Conservation (phyloP, 306 rosid species). For the Acacia acuminata region DNA sequence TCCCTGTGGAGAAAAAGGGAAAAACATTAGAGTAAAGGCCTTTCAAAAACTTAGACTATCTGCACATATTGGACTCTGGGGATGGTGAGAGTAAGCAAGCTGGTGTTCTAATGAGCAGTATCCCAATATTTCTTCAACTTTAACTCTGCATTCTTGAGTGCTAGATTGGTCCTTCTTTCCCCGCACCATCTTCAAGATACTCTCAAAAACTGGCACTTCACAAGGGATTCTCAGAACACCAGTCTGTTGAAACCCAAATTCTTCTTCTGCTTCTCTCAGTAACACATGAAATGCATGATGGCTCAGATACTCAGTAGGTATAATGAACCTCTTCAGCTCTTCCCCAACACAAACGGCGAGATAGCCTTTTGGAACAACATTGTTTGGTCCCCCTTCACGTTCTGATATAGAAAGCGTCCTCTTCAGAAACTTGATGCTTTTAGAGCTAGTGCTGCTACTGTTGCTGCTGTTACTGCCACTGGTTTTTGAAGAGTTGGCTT, state of each 20-base stretch:
- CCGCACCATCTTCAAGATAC: slow-evolving; percentile 66
- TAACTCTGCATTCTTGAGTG: slow-evolving; percentile 41
- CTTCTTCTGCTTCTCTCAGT: slow-evolving; percentile 86
- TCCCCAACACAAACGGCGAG: slow-evolving; percentile 83
- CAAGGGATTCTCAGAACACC: slow-evolving; percentile 85
- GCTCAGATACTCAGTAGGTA: slow-evolving; percentile 70
- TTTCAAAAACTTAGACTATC: slow-evolving; percentile 41
- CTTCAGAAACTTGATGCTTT: slow-evolving; percentile 73
- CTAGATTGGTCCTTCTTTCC: slow-evolving; percentile 44
- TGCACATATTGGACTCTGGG: slow-evolving; percentile 77
- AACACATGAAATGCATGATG: slow-evolving; percentile 62
- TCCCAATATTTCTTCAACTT: slow-evolving; percentile 42
- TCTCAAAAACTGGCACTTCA: slow-evolving; percentile 65
- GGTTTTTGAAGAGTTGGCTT: slow-evolving; percentile 61
- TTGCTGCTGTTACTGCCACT: slow-evolving; percentile 20
- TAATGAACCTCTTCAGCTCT: slow-evolving; percentile 68
- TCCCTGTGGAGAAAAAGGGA: slow-evolving; percentile 3
- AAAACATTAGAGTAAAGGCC: neutral
- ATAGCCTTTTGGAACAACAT: slow-evolving; percentile 72
- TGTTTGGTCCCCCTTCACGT: slow-evolving; percentile 40
- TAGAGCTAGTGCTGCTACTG: slow-evolving; percentile 38
- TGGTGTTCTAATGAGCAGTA: slow-evolving; percentile 52
- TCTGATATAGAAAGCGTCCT: slow-evolving; percentile 72
- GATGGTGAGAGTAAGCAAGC: slow-evolving; percentile 56
- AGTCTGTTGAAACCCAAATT: slow-evolving; percentile 79